These are phyloP conservation scores for Gliomastix tumulicola DNA, from an alignment of 2,329 filamentous ascomycete genomes.

Conservation along the genomic window DNA sequence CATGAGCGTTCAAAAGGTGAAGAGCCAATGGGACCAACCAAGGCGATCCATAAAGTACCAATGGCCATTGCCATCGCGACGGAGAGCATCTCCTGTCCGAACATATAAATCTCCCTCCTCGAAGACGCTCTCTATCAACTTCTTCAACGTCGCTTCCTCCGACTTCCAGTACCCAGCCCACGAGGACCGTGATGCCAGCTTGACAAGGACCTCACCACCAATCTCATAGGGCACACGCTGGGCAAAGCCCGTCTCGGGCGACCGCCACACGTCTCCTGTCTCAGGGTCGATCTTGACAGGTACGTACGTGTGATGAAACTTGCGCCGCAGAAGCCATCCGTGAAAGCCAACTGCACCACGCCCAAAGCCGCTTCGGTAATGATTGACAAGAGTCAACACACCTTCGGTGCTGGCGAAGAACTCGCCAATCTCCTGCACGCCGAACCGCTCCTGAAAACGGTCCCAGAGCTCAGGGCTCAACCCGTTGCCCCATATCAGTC, in stretches of 20 bases:
- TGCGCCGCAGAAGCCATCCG: constrained; percentile 50
- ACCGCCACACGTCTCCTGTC: constrained; percentile 58
- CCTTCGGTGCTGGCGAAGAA: constrained; percentile 78
- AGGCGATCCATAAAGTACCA: constrained; percentile 60
- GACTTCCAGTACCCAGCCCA: constrained; percentile 70
- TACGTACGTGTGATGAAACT: constrained; percentile 47
- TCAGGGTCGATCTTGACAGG: constrained; percentile 64
- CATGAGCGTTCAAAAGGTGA: background rate
- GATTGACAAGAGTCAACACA: constrained; percentile 55
- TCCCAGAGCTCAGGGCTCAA: constrained; percentile 64
- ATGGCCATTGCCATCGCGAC: constrained; percentile 53
- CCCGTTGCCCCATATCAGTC: constrained; percentile 59
- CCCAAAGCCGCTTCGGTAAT: constrained; percentile 53
- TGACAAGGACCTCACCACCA: constrained; percentile 71
- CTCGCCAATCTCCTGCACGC: constrained; percentile 56
- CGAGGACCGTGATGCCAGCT: constrained; percentile 44
- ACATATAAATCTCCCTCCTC: constrained; percentile 62
- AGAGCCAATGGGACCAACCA: background rate
- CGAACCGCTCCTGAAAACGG: constrained; percentile 56
- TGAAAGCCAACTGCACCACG: constrained; percentile 64
- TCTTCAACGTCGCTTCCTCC: constrained; percentile 57
- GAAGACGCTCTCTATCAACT: constrained; percentile 59
- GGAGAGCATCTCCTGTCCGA: constrained; percentile 60
- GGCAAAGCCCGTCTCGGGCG: constrained; percentile 62
- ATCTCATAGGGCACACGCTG: constrained; percentile 54